A percentile compares a stretch with the other conserved stretches of the same genome.
These are phyloP conservation scores for Cyberlindnera petersonii DNA, from an alignment of 805 yeast genomes.

Conservation along the genomic window DNA sequence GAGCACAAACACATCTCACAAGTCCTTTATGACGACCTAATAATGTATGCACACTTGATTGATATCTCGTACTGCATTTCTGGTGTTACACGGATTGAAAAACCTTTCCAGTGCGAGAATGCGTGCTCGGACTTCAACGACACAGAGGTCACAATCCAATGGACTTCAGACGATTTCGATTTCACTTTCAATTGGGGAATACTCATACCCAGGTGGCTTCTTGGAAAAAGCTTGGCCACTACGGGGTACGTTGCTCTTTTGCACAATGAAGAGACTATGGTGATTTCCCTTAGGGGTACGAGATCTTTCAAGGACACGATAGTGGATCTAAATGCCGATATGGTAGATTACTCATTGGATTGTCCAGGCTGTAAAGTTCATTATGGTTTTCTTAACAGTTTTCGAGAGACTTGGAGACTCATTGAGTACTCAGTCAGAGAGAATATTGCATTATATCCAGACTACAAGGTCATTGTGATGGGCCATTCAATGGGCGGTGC, in stretches of 20 bases:
- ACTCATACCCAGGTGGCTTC: background rate
- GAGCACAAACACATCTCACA: constrained; percentile 8
- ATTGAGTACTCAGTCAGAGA: constrained; percentile 1
- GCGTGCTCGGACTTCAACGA: constrained; percentile 22
- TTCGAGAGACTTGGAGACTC: constrained; percentile 13
- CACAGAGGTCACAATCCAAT: constrained; percentile 24
- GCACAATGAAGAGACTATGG: constrained; percentile 11
- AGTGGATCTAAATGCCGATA: constrained; percentile 26
- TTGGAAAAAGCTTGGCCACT: constrained; percentile 15
- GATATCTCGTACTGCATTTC: constrained; percentile 29
- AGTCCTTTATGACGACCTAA: constrained; percentile 14
- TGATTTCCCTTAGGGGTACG: constrained; percentile 24
- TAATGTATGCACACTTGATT: constrained; percentile 20
- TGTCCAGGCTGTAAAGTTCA: constrained; percentile 24
- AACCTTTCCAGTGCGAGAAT: constrained; percentile 27
- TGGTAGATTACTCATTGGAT: constrained; percentile 16
- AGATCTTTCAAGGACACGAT: constrained; percentile 27
- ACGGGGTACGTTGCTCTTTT: constrained; percentile 26
- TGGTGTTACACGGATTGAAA: constrained; percentile 15
- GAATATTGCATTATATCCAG: background rate
- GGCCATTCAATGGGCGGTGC: constrained; percentile 31
- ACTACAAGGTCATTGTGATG: constrained; percentile 17
- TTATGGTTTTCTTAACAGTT: constrained; percentile 22
- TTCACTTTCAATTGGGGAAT: constrained; percentile 2
- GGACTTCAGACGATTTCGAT: constrained; percentile 22